Base-by-base conservation (phyloP, 371 early-diverging fungal species). In the Rhizopus sp. region DNA sequence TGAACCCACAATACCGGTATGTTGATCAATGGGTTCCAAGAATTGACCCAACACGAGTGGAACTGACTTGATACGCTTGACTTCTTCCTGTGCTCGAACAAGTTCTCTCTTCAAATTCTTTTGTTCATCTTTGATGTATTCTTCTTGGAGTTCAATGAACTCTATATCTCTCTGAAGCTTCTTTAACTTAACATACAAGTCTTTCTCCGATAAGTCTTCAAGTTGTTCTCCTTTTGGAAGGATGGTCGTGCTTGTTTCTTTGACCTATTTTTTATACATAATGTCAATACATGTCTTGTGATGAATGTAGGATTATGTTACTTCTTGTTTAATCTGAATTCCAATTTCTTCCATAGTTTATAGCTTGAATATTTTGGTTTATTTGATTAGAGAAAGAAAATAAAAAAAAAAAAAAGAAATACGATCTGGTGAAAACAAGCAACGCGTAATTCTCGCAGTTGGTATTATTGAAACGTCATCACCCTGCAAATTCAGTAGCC, bases 11-110 rank as follows among this genome's bases (percentile, higher is more conserved):
- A 99, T 99, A 58, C 98, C 99, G 2, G 97, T 96, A 66, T 96
- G 91, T 66, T 92, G 90, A 80, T 99, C 99, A 66, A 99, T 95
- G 34, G 98, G 93, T 75, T 99, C 99, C 47, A 99, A 76, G 79
- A 99, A 99, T 76, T 99, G 99, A 29, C 99, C 99, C 74, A 99
- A 94, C 29, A 99, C 95, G 42, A 99, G 83, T 31, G 99, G 99
- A 13, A 99, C 99, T 16, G 97, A 94, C 74, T 96, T 93, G 66
- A 99, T 99, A 57, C 99, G 86, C 78, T 99, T 97, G 13, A 99
- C 99, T 75, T 99, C 99, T 66, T 98, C 98, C 75, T 96, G 96
- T 33, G 98, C 95, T 42, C 94, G 84, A 32, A 95, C 74, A 56
- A 99, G 84, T 72, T 99, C 99, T 53, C 93, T 84, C 77, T 99